Evolutionary conservation across 1,284 basidiomycete species (phyloP).

Genomic region (Grifola frondosa): DNA sequence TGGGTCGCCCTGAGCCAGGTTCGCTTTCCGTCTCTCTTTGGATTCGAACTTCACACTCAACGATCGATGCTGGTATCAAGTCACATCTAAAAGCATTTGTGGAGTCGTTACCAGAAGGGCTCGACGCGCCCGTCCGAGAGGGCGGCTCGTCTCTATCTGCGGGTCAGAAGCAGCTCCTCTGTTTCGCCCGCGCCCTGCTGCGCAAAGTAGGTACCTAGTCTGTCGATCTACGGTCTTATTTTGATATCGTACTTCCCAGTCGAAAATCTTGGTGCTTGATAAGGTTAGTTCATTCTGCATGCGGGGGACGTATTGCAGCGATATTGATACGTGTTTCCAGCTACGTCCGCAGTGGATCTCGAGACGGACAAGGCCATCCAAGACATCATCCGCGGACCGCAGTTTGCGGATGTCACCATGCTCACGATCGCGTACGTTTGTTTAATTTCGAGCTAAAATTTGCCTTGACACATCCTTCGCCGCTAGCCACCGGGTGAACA

Average conservation of each 20-base stretch:
- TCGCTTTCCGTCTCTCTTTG: slow-evolving; percentile 24
- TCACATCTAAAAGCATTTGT: slow-evolving; percentile 72
- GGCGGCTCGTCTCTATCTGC: slow-evolving; percentile 81
- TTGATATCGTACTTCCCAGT: slow-evolving; percentile 35
- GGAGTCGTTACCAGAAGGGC: slow-evolving; percentile 64
- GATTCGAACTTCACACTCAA: neutral
- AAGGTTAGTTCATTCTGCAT: slow-evolving; percentile 54
- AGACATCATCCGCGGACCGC: slow-evolving; percentile 72
- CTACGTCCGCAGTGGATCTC: slow-evolving; percentile 83
- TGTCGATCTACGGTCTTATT: neutral
- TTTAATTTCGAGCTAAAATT: slow-evolving; percentile 15
- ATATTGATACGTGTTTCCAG: slow-evolving; percentile 35
- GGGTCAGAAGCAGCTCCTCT: slow-evolving; percentile 85
- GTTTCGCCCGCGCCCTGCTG: slow-evolving; percentile 79
- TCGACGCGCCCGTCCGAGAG: slow-evolving; percentile 79
- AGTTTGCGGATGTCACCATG: slow-evolving; percentile 74
- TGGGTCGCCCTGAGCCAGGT: slow-evolving; percentile 82
- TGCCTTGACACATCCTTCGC: too few relatives aligned
- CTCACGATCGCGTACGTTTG: slow-evolving; percentile 76
- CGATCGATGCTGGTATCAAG: slow-evolving; percentile 29
- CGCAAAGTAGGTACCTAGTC: slow-evolving; percentile 46
- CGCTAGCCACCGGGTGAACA: slow-evolving; percentile 74
- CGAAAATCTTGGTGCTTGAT: slow-evolving; percentile 87
- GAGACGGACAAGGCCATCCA: slow-evolving; percentile 89
- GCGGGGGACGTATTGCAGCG: neutral